Percentiles rank a stretch among this genome's conserved stretches.
These are phyloP conservation scores for Stagonosporopsis cucurbitacearum DNA, from an alignment of 2,329 filamentous ascomycete species.

Conservation along the genomic window DNA sequence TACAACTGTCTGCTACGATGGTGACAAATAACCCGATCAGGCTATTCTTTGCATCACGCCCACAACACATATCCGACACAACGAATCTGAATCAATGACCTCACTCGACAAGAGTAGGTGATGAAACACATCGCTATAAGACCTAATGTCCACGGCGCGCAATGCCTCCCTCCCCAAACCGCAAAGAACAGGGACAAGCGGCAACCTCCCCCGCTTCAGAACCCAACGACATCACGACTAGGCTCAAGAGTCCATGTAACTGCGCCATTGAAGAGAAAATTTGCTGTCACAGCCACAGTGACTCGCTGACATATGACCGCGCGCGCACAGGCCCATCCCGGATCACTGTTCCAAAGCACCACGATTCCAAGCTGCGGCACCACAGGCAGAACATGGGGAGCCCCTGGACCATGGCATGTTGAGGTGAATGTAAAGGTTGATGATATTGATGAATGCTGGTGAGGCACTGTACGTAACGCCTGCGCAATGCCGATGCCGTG, in stretches of 20 bases:
- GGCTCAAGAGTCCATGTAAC: conserved; percentile 29
- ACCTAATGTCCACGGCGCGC: conserved; percentile 27
- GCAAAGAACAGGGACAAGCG: conserved; percentile 25
- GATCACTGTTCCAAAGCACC: conserved; percentile 32
- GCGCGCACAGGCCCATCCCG: conserved; percentile 27
- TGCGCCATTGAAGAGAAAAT: conserved; percentile 31
- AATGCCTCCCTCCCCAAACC: conserved; percentile 28
- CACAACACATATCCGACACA: conserved; percentile 26
- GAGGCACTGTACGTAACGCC: too few relatives aligned
- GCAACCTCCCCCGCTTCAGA: conserved; percentile 27
- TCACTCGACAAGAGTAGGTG: conserved; percentile 27
- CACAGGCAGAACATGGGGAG: too few relatives aligned
- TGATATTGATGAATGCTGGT: too few relatives aligned
- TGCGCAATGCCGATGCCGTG: too few relatives aligned
- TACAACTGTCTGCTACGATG: too few relatives aligned
- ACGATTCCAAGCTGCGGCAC: conserved; percentile 30
- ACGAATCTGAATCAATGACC: conserved; percentile 27
- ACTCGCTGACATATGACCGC: conserved; percentile 29
- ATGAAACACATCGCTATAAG: conserved; percentile 28
- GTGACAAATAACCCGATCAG: conserved; percentile 21
- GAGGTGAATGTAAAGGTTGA: too few relatives aligned
- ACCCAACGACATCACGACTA: conserved; percentile 26
- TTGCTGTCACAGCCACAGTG: conserved; percentile 24
- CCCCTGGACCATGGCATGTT: too few relatives aligned
- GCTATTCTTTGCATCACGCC: conserved; percentile 26